A percentile compares a stretch with the other conserved stretches of the same genome.
Evolutionary conservation across 371 early-diverging fungal genomes (phyloP).

Genomic region (Batkoa obscura): DNA sequence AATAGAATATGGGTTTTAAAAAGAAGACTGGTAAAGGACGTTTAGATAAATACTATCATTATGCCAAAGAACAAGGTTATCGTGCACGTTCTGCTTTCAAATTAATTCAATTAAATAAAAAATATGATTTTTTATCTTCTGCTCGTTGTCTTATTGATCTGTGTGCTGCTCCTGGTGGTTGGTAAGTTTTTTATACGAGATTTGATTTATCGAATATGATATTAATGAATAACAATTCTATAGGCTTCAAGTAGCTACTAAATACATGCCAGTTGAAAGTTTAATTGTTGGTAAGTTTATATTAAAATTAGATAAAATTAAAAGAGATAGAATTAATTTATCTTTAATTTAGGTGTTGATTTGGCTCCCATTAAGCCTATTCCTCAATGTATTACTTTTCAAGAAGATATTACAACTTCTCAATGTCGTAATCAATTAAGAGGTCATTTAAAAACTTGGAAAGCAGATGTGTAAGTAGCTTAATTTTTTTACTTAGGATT

Average conservation of each 20-base stretch:
- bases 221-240: not conserved
- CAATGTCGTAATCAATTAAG: slow-evolving; percentile 75
- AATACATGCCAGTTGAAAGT: slow-evolving; percentile 89
- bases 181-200: slow-evolving; percentile 29
- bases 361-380: slow-evolving; percentile 96
- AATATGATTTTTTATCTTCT: slow-evolving; percentile 89
- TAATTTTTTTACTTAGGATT: not conserved
- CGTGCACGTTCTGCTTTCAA: slow-evolving; percentile 99
- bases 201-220: no score
- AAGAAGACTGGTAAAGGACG: slow-evolving; percentile 75
- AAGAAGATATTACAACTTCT: slow-evolving; percentile 95
- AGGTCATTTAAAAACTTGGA: slow-evolving; percentile 88
- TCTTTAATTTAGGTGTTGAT: slow-evolving; percentile 75
- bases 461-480: slow-evolving; percentile 85
- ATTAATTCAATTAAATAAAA: slow-evolving; percentile 98
- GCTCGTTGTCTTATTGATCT: slow-evolving; percentile 91
- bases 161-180: slow-evolving; percentile 99
- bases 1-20: slow-evolving; percentile 28
- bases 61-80: slow-evolving; percentile 99
- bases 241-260: slow-evolving; percentile 84
- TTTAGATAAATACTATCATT: slow-evolving; percentile 99
- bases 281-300: slow-evolving; percentile 60
- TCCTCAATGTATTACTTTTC: slow-evolving; percentile 85
- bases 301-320: not conserved
- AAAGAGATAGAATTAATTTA: not conserved